phyloP scores from a whole-genome alignment of 352 stramenopile genomes.

The Phytophthora agathidicida region DNA sequence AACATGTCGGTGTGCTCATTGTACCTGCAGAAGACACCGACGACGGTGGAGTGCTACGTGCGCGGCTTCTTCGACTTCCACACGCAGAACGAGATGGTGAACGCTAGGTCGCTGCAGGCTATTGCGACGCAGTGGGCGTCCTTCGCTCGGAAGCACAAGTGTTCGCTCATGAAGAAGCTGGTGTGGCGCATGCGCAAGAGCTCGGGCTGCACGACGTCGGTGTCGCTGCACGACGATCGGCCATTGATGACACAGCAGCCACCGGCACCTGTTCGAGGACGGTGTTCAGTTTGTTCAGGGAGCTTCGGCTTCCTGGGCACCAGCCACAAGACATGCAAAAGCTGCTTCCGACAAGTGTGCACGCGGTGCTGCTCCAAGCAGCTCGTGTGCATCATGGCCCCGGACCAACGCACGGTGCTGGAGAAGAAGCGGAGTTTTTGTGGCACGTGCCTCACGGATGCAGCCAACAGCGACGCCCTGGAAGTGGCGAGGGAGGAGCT shows the following conservation, averaged over 20 bases:
- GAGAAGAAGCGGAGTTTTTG: constrained; percentile 10
- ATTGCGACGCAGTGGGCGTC: constrained; percentile 24
- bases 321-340: constrained; percentile 13
- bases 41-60: constrained; percentile 37
- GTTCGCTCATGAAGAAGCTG: constrained; percentile 43
- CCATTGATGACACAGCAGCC: not conserved
- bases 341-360: constrained; percentile 2
- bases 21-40: constrained; percentile 33
- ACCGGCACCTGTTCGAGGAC: not conserved
- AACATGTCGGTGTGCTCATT: constrained; percentile 42
- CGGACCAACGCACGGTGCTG: not conserved
- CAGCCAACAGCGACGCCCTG: not conserved
- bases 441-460: not conserved
- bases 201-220: constrained; percentile 3
- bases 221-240: not conserved
- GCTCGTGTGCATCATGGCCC: constrained; percentile 3
- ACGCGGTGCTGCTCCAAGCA: not conserved
- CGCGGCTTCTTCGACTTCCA: constrained; percentile 22
- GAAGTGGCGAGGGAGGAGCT: constrained; percentile 7
- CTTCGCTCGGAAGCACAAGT: constrained; percentile 23
- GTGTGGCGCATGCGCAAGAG: constrained; percentile 25
- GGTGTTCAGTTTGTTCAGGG: not conserved
- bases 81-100: constrained; percentile 25
- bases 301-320: constrained; percentile 14
- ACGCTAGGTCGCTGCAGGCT: constrained; percentile 26